Evolutionary conservation across 148 eudicot genomes (phyloP).

Genomic region (Fallopia convolvulus): DNA sequence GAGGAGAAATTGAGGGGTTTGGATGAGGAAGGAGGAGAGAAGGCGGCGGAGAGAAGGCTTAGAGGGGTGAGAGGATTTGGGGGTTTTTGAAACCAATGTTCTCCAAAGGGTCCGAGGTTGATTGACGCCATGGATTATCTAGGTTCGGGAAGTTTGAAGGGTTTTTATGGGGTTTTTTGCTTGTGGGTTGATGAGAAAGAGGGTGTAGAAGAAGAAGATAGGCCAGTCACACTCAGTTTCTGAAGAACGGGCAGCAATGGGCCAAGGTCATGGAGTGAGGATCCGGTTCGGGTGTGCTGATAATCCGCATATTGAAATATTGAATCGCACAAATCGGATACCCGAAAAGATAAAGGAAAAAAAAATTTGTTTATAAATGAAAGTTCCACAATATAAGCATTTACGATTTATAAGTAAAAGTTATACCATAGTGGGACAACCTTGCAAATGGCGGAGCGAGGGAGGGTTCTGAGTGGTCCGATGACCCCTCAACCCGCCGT

Average conservation of each 20-base stretch:
- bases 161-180: background rate
- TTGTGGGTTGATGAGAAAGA: background rate
- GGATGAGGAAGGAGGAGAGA: conserved; percentile 31
- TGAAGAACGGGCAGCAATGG: background rate
- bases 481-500: too few species aligned
- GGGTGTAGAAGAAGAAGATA: conserved; percentile 4
- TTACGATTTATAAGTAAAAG: too few species aligned
- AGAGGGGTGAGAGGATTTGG: conserved; percentile 42
- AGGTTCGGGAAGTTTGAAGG: background rate
- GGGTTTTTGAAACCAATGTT: conserved; percentile 61
- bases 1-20: conserved; percentile 50
- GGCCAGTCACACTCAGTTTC: background rate
- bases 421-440: too few species aligned
- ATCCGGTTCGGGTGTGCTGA: background rate
- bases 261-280: background rate
- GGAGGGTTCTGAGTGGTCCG: too few species aligned
- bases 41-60: conserved; percentile 32
- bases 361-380: too few species aligned
- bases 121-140: conserved; percentile 44
- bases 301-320: background rate
- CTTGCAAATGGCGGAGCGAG: too few species aligned
- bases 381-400: too few species aligned
- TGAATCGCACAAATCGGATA: background rate
- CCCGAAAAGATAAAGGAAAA: too few species aligned
- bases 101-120: conserved; percentile 51